phyloP scores from a whole-genome alignment of 2,329 filamentous ascomycete species.

The Chaetomiaceae sp. region DNA sequence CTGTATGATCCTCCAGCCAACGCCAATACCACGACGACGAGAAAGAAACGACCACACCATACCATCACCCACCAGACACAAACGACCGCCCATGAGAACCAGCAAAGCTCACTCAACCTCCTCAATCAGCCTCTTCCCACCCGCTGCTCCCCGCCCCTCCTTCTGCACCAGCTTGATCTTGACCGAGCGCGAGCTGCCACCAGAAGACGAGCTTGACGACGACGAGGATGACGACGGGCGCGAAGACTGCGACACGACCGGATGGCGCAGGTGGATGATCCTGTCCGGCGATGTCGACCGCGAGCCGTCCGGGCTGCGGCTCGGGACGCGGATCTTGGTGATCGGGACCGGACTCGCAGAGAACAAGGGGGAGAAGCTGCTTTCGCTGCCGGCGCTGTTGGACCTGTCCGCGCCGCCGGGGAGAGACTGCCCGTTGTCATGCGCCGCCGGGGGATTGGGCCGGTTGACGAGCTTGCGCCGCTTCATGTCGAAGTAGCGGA shows the following conservation, averaged over 20 bases:
- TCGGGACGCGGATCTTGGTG: conserved; percentile 20
- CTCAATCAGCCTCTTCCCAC: conserved; percentile 14
- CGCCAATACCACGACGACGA: not conserved
- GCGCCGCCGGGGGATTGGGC: conserved; percentile 8
- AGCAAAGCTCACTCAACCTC: conserved; percentile 10
- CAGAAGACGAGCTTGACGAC: not conserved
- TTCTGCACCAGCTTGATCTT: conserved; percentile 13
- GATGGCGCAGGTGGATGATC: conserved; percentile 16
- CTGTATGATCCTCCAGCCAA: too few species aligned
- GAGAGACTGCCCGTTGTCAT: conserved; percentile 1
- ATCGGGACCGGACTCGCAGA: conserved; percentile 10
- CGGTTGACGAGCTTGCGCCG: conserved; percentile 9
- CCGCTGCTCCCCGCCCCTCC: not conserved
- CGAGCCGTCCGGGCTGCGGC: conserved; percentile 14
- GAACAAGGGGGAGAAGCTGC: conserved; percentile 7
- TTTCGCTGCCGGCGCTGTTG: conserved; percentile 4
- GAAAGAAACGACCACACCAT: too few species aligned
- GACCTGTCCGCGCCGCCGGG: not conserved
- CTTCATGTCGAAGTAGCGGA: conserved; percentile 14
- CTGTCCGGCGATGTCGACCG: conserved; percentile 12
- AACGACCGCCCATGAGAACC: not conserved
- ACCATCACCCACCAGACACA: too few species aligned
- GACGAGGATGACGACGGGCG: not conserved
- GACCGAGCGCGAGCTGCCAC: not conserved
- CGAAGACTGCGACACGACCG: conserved; percentile 9